Percentiles rank a stretch among this genome's conserved stretches.
Conservation (phyloP, 306 rosid genomes). For the Albizia julibrissin region DNA sequence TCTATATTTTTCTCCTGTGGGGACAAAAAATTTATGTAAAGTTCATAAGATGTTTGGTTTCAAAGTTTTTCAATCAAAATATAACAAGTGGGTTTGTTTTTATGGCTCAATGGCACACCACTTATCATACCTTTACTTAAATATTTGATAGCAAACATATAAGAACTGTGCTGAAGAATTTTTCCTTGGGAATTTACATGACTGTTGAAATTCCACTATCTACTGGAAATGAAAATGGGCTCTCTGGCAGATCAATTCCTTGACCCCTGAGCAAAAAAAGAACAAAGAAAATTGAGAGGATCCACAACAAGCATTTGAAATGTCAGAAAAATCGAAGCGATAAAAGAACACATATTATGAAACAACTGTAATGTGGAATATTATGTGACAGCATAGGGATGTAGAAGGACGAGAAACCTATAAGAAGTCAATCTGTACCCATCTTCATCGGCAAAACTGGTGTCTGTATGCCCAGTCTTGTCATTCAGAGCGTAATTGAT, state of each 20-base stretch:
- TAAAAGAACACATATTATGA: not conserved
- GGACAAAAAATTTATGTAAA: not conserved
- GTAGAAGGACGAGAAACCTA: not conserved
- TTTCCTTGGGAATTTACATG: not conserved
- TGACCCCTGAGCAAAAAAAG: not conserved
- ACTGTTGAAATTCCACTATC: slow-evolving; percentile 8
- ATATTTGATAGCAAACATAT: not conserved
- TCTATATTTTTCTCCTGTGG: slow-evolving; percentile 34
- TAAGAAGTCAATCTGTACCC: slow-evolving; percentile 44
- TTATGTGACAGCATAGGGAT: not conserved
- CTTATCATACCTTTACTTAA: not conserved
- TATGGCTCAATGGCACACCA: not conserved
- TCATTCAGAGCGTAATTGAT: slow-evolving; percentile 31
- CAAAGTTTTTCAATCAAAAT: not conserved
- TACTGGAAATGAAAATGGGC: slow-evolving; percentile 4
- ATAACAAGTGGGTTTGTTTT: not conserved
- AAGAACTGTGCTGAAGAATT: not conserved
- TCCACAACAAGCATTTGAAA: not conserved
- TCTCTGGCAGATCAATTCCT: not conserved
- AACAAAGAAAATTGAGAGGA: not conserved
- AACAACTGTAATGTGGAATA: not conserved
- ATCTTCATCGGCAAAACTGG: slow-evolving; percentile 48
- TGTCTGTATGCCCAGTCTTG: slow-evolving; percentile 32
- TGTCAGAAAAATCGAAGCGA: not conserved
- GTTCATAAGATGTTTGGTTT: not conserved